Percentiles rank a stretch among this genome's conserved stretches.
Evolutionary conservation across 75 land plant species (phyloP).

Genomic region (Larix kaempferi): DNA sequence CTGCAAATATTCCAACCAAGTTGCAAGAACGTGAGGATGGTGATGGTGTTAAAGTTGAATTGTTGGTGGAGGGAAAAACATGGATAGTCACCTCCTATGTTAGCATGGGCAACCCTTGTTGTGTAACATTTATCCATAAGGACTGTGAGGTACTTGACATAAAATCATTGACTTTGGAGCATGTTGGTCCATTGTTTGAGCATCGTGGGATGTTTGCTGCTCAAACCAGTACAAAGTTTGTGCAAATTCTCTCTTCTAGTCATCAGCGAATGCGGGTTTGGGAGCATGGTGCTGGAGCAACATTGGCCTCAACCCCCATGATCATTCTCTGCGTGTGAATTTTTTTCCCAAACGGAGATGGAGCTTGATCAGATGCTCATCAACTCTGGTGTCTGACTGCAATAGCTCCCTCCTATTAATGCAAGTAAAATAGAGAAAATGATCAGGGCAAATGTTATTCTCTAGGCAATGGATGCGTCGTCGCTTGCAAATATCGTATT

Average conservation of each 20-base stretch:
- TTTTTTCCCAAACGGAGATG: neutral
- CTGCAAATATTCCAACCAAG: constrained; percentile 74
- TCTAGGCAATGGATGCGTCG: neutral
- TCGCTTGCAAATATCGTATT: neutral
- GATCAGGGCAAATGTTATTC: neutral
- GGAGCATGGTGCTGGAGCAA: constrained; percentile 91
- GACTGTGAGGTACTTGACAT: constrained; percentile 42
- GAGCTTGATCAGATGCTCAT: neutral
- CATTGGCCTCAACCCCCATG: too few species aligned
- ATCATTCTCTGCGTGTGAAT: neutral
- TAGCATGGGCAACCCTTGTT: constrained; percentile 99
- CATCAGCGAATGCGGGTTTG: constrained; percentile 95
- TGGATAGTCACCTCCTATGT: constrained; percentile 97
- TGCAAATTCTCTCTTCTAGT: constrained; percentile 65
- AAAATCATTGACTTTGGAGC: constrained; percentile 65
- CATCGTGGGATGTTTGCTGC: constrained; percentile 84
- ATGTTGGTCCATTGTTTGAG: constrained; percentile 95
- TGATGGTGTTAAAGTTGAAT: constrained; percentile 62
- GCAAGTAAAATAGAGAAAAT: neutral
- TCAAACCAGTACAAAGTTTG: constrained; percentile 93
- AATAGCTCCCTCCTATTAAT: neutral
- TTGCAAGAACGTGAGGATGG: constrained; percentile 51
- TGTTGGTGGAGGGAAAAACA: constrained; percentile 60
- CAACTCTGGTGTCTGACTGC: neutral
- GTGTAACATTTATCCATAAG: constrained; percentile 70